Conservation (phyloP, 768 basidiomycete genomes). For the Hemileccinum rubropunctum region DNA sequence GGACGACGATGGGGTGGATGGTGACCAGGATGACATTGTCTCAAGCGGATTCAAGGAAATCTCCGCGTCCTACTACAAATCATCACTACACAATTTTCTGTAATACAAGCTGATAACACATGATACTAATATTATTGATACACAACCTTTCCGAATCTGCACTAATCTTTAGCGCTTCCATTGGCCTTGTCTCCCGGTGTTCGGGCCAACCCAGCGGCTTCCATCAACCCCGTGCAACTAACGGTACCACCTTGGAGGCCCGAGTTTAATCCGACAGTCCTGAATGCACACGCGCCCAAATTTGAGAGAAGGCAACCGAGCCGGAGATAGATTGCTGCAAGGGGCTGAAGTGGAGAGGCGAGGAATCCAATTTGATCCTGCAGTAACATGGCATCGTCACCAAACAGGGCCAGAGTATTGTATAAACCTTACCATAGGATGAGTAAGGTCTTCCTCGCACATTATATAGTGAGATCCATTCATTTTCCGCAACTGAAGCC, state of each 20-base stretch:
- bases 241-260: constrained; percentile 19
- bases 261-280: constrained; percentile 17
- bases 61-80: background rate
- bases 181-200: background rate
- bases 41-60: background rate
- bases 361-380: constrained; percentile 23
- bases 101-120: too few relatives aligned
- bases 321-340: constrained; percentile 10
- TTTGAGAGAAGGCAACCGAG: constrained; percentile 23
- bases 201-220: constrained; percentile 15
- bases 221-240: constrained; percentile 20
- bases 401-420: background rate
- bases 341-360: constrained; percentile 21
- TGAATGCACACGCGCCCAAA: constrained; percentile 22
- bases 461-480: constrained; percentile 43
- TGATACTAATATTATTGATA: background rate
- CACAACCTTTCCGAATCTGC: background rate
- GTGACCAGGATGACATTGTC: constrained; percentile 30
- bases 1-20: constrained; percentile 30
- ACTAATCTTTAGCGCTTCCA: constrained; percentile 15
- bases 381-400: background rate
- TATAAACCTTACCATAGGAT: constrained; percentile 41
- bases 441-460: constrained; percentile 59
- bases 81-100: background rate
- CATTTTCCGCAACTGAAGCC: constrained; percentile 48